Percentiles rank a stretch among this genome's conserved stretches.
phyloP scores from a whole-genome alignment of 2,329 filamentous ascomycete genomes.

The Cordyceps tenuipes region DNA sequence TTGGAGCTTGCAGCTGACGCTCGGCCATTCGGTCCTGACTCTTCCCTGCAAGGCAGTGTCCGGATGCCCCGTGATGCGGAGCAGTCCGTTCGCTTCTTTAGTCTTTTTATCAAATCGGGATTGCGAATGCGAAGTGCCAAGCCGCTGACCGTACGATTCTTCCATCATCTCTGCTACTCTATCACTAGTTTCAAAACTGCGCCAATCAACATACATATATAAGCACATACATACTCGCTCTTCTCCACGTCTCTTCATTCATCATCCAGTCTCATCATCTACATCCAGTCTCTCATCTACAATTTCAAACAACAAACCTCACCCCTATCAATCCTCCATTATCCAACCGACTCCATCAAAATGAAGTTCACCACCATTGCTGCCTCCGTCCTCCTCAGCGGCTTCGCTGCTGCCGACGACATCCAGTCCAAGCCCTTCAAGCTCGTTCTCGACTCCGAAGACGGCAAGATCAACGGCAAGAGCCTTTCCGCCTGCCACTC shows the following conservation, averaged over 20 bases:
- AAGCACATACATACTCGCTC: background rate
- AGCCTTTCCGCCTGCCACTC: conserved; percentile 4
- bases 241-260: background rate
- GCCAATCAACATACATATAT: background rate
- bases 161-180: background rate
- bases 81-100: background rate
- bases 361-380: conserved; percentile 11
- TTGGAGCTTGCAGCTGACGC: background rate
- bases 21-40: background rate
- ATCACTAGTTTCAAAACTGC: background rate
- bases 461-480: conserved; percentile 4
- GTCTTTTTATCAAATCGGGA: background rate
- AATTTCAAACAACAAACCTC: background rate
- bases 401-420: conserved; percentile 8
- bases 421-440: conserved; percentile 12
- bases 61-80: background rate
- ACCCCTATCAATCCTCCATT: background rate
- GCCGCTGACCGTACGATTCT: background rate
- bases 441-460: conserved; percentile 3
- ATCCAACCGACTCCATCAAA: background rate
- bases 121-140: background rate
- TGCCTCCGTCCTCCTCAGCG: conserved; percentile 1
- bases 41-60: background rate
- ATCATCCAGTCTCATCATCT: background rate
- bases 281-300: background rate